These are phyloP conservation scores for Cladosporium sp. DNA, from an alignment of 2,329 filamentous ascomycete genomes.

Conservation along the genomic window DNA sequence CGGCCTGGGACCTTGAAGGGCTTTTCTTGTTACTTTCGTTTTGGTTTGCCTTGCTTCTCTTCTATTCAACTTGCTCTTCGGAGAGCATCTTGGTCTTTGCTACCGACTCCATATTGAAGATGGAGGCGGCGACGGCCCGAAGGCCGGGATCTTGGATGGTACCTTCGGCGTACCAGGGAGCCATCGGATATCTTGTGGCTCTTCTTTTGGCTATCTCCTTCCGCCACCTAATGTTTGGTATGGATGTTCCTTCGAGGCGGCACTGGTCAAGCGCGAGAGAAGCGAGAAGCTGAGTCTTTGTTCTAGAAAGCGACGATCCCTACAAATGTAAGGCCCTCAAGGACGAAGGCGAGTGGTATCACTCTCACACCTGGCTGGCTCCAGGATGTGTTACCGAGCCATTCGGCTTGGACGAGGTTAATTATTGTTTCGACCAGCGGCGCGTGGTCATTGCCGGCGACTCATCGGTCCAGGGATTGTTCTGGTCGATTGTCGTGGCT, in stretches of 20 bases:
- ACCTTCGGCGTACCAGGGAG: not conserved
- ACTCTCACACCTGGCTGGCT: constrained; percentile 57
- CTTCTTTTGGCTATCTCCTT: not conserved
- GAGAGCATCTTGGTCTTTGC: not conserved
- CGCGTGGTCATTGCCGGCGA: constrained; percentile 63
- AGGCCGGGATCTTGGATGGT: not conserved
- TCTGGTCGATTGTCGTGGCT: constrained; percentile 57
- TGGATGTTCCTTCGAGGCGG: not conserved
- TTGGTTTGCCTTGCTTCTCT: not conserved
- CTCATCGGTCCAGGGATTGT: constrained; percentile 60
- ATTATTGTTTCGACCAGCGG: constrained; percentile 53
- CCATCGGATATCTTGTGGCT: constrained; percentile 1
- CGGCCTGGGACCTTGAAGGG: not conserved
- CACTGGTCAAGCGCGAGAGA: not conserved
- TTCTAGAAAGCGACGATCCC: constrained; percentile 41
- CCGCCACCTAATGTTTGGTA: constrained; percentile 4
- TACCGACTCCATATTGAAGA: not conserved
- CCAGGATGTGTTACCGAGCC: constrained; percentile 59
- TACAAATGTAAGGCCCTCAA: constrained; percentile 57
- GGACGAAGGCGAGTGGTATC: constrained; percentile 55
- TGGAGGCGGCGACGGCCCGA: not conserved
- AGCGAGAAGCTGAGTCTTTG: not conserved
- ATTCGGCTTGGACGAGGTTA: constrained; percentile 55
- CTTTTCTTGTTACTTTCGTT: not conserved
- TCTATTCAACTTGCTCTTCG: not conserved